A percentile compares a stretch with the other conserved stretches of the same genome.
phyloP scores from a whole-genome alignment of 2,329 filamentous ascomycete species.

The Alternaria sp. region DNA sequence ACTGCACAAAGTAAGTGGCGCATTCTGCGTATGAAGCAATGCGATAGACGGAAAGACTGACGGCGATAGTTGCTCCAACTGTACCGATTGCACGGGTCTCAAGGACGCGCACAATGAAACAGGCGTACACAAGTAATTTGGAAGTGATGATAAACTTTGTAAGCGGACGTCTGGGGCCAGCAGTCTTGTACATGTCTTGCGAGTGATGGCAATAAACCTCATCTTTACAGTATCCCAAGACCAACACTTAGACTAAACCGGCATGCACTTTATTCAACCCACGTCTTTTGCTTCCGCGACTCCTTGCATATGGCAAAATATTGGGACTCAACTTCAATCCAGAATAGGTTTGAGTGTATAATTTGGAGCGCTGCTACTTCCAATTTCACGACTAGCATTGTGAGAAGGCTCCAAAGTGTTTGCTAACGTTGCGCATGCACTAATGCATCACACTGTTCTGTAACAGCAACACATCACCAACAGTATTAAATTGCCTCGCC shows the following conservation, averaged over 20 bases:
- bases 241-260: background rate
- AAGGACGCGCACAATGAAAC: slow-evolving; percentile 10
- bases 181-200: background rate
- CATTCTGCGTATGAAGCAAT: background rate
- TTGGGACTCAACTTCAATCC: background rate
- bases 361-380: background rate
- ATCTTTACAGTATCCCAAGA: background rate
- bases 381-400: background rate
- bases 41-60: background rate
- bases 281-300: background rate
- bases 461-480: background rate
- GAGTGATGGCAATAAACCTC: background rate
- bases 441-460: background rate
- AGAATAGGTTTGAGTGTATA: background rate
- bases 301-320: background rate
- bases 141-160: background rate
- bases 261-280: background rate
- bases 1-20: slow-evolving; percentile 2
- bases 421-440: background rate
- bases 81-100: slow-evolving; percentile 11
- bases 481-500: background rate
- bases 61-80: slow-evolving; percentile 9
- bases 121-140: slow-evolving; percentile 6
- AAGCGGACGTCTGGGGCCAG: background rate
- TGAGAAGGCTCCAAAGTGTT: background rate